Conservation (phyloP, 2,329 filamentous ascomycete genomes). For the Raffaelea ambrosiae region DNA sequence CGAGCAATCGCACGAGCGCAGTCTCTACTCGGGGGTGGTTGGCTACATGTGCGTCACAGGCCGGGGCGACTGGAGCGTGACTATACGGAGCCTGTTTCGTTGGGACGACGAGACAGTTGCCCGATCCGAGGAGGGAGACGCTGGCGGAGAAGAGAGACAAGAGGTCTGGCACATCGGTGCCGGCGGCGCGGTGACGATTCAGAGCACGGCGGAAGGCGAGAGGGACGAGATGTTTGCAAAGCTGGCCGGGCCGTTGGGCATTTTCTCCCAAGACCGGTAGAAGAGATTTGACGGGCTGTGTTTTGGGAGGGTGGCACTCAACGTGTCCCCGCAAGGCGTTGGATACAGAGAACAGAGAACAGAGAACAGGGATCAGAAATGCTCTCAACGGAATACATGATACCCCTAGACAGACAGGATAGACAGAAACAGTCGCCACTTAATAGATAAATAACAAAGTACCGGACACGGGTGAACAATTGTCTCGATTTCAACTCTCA, state of each 20-base stretch:
- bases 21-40: constrained; percentile 80
- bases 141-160: constrained; percentile 18
- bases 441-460: too few species aligned
- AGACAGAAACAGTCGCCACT: too few species aligned
- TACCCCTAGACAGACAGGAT: not conserved
- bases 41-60: constrained; percentile 86
- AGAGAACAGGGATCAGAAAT: too few species aligned
- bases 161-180: constrained; percentile 80
- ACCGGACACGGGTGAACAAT: too few species aligned
- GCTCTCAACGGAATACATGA: not conserved
- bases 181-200: constrained; percentile 78
- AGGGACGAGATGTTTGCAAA: constrained; percentile 87
- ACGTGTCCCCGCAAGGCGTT: constrained; percentile 12
- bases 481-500: too few species aligned
- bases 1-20: constrained; percentile 53
- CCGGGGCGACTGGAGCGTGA: constrained; percentile 81
- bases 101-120: constrained; percentile 51
- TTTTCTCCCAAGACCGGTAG: too few species aligned
- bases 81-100: constrained; percentile 73
- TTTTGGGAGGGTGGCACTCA: constrained; percentile 15
- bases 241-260: constrained; percentile 47
- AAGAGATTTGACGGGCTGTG: not conserved
- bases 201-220: constrained; percentile 74
- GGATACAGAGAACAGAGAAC: too few species aligned
- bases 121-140: not conserved